Conservation (phyloP, 768 basidiomycete genomes). For the Agrocybe praecox region DNA sequence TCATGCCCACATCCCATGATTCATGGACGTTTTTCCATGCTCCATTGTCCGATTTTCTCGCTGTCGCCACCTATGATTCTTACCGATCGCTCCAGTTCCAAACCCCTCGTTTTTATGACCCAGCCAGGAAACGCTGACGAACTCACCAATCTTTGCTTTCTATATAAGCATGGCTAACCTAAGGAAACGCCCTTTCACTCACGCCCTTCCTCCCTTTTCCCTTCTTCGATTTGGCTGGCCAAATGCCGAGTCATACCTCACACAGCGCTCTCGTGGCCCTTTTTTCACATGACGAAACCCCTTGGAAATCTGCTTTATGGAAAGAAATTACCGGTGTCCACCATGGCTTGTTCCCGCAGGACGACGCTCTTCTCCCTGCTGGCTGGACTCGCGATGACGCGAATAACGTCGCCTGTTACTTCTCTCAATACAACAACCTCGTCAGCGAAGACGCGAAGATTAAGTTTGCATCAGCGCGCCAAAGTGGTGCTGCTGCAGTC, state of each 20-base stretch:
- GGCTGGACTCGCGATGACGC: background rate
- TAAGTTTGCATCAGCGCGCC: background rate
- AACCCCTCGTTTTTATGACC: no score
- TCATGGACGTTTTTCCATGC: no score
- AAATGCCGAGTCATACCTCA: constrained; percentile 9
- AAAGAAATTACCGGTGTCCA: constrained; percentile 2
- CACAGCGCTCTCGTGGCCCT: constrained; percentile 1
- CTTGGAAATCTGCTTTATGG: background rate
- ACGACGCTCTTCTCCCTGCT: background rate
- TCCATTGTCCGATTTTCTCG: no score
- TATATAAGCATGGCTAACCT: no score
- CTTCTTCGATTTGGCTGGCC: no score
- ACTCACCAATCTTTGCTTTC: no score
- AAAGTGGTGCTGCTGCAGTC: background rate
- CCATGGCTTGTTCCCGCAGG: background rate
- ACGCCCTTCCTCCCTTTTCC: background rate
- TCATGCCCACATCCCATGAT: no score
- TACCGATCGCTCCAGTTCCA: no score
- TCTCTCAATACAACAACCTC: background rate
- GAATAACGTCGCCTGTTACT: background rate
- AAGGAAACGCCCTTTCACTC: background rate
- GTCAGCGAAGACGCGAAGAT: background rate
- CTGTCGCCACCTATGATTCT: no score
- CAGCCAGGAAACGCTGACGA: no score
- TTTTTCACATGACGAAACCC: background rate